phyloP scores from a whole-genome alignment of 441 rosid species.

The Pelargonium australe region DNA sequence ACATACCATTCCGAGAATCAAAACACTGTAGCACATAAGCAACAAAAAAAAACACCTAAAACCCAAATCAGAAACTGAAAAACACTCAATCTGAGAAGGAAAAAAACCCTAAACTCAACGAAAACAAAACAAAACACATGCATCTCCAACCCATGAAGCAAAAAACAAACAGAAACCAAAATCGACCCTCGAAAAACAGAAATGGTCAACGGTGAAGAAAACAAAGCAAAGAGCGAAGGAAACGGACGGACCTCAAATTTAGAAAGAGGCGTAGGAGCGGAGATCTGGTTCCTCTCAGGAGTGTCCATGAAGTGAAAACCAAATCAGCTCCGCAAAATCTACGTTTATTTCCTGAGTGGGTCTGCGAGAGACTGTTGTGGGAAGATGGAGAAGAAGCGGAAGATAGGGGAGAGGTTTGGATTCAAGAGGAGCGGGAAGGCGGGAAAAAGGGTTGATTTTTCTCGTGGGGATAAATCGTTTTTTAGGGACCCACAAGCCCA shows the following conservation, averaged over 20 bases:
- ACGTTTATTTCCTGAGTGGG: not conserved
- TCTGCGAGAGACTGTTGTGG: too few relatives aligned
- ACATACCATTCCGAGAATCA: not conserved
- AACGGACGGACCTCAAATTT: not conserved
- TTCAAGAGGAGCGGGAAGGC: conserved; percentile 4
- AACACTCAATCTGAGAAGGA: not conserved
- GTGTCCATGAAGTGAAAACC: not conserved
- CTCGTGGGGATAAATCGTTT: not conserved
- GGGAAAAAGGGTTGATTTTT: conserved; percentile 9
- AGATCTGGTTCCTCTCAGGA: conserved; percentile 1
- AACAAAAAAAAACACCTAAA: not conserved
- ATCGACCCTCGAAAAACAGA: not conserved
- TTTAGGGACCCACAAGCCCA: not conserved
- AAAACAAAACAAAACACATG: not conserved
- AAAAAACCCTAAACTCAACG: not conserved
- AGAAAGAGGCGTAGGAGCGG: not conserved
- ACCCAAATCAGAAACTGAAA: not conserved
- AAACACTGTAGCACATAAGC: not conserved
- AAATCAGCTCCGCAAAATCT: not conserved
- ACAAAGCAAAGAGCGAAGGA: not conserved
- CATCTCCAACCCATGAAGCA: not conserved
- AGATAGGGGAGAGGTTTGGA: not conserved
- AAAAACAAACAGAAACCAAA: not conserved
- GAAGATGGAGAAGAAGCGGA: not conserved
- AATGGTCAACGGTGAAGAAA: not conserved